Evolutionary conservation across 164 flowering plant genomes (phyloP).

Genomic region (Cinnamomum chago): DNA sequence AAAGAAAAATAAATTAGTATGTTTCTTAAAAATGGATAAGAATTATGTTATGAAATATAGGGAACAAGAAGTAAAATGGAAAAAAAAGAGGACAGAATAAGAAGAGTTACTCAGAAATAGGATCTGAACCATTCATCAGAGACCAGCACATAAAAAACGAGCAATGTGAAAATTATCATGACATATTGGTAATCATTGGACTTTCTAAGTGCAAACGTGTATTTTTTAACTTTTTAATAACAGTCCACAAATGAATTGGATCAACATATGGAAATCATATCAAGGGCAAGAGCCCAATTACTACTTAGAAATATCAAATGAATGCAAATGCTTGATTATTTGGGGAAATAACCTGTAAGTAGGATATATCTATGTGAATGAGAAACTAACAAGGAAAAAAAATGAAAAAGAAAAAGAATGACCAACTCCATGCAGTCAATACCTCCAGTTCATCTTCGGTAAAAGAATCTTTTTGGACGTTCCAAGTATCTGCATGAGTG

Average conservation of each 20-base stretch:
- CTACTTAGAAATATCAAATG: too few relatives aligned
- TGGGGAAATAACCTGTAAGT: too few relatives aligned
- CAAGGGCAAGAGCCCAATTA: too few relatives aligned
- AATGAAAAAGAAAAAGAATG: neutral
- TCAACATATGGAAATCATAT: too few relatives aligned
- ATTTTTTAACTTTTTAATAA: too few relatives aligned
- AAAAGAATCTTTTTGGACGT: conserved; percentile 73
- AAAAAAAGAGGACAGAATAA: too few relatives aligned
- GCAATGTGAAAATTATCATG: too few relatives aligned
- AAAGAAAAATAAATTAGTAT: neutral
- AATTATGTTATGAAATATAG: neutral
- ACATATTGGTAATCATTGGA: too few relatives aligned
- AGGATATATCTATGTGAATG: neutral
- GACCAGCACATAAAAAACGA: neutral
- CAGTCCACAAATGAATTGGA: too few relatives aligned
- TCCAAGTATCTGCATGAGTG: conserved; percentile 99
- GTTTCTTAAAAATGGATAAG: neutral
- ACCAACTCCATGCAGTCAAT: neutral
- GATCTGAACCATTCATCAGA: neutral
- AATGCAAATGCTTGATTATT: too few relatives aligned
- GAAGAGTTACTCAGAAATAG: neutral
- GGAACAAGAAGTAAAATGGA: neutral
- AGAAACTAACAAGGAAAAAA: neutral
- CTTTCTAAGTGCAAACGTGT: too few relatives aligned
- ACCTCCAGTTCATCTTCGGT: conserved; percentile 97